phyloP scores from a whole-genome alignment of 1,139 yeast genomes.

The Diutina siamensis region DNA sequence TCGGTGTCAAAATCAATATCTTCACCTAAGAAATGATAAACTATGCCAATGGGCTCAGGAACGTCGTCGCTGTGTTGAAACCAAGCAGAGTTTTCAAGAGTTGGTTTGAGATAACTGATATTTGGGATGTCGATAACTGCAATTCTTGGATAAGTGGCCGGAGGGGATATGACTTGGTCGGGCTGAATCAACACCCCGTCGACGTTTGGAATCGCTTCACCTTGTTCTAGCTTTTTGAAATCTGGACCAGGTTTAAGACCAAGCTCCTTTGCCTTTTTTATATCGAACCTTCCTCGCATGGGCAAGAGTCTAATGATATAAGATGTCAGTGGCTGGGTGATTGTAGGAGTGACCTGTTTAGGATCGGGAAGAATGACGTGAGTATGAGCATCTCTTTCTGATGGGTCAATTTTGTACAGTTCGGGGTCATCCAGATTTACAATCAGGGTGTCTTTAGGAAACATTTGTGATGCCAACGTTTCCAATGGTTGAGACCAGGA shows the following conservation, averaged over 20 bases:
- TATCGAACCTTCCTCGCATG: conserved; percentile 67
- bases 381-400: conserved; percentile 31
- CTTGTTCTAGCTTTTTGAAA: background rate
- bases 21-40: conserved; percentile 70
- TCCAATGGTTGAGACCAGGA: conserved; percentile 10
- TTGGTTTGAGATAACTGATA: conserved; percentile 33
- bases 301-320: conserved; percentile 60
- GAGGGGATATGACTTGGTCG: conserved; percentile 59
- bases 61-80: conserved; percentile 17
- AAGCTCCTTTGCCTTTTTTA: conserved; percentile 49
- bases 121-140: conserved; percentile 70
- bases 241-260: conserved; percentile 61
- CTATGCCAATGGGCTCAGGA: conserved; percentile 33
- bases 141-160: conserved; percentile 46
- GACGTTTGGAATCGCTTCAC: conserved; percentile 38
- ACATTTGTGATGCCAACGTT: conserved; percentile 33
- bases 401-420: conserved; percentile 29
- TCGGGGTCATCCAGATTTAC: conserved; percentile 28
- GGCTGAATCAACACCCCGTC: conserved; percentile 53
- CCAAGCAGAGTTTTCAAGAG: conserved; percentile 23
- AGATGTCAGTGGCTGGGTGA: conserved; percentile 27
- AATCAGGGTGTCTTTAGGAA: conserved; percentile 32
- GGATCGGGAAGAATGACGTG: conserved; percentile 26
- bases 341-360: conserved; percentile 10
- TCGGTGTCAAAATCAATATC: conserved; percentile 39